Evolutionary conservation across 73 alveolate species (phyloP), one percentile per base, ranked within the genome.

Genomic region (Tetrahymena elliotti): DNA sequence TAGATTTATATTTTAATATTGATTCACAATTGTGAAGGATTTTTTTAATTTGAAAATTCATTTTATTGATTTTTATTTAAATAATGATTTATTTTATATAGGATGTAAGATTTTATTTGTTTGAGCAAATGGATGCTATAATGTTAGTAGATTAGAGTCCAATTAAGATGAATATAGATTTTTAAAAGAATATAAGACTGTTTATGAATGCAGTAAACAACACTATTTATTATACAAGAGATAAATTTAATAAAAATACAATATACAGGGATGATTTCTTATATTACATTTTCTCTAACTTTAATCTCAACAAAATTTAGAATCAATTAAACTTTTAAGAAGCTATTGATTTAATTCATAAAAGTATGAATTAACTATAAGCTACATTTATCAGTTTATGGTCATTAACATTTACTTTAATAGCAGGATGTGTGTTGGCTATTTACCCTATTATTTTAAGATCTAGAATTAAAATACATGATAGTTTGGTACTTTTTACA

Each of bases 381-480:
- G 39, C 33, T 31, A 83, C 52, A 84, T 94, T 94, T 27, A 16
- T 83, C 33, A 40, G 54, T 33, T 94, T 94, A 34, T 94, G 96
- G 96, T 33, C 93, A 31, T 83, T 84, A 37, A 53, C 93, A 15
- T 94, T 94, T 83, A 93, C 92, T 40, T 47, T 94, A 12, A 41
- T 94, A 34, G 83, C 93, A 38, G 47, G 92, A 84, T 82, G 92
- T 33, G 52, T 83, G 13, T 36, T 94, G 33, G 83, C 54, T 38
- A 94, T 94, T 12, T 94, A 94, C 38, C 96, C 96, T 18, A 94
- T 94, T 16, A 94, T 94, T 15, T 7, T 94, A 24, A 94, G 38
- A 84, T 83, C 96, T 1, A 94, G 84, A 83, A 53, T 83, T 41
- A 94, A 94, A 33, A 94, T 94, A 15, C 93, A 82, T 40, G 96